phyloP scores from a whole-genome alignment of 495 filamentous ascomycete species.

The Talaromyces wortmannii region DNA sequence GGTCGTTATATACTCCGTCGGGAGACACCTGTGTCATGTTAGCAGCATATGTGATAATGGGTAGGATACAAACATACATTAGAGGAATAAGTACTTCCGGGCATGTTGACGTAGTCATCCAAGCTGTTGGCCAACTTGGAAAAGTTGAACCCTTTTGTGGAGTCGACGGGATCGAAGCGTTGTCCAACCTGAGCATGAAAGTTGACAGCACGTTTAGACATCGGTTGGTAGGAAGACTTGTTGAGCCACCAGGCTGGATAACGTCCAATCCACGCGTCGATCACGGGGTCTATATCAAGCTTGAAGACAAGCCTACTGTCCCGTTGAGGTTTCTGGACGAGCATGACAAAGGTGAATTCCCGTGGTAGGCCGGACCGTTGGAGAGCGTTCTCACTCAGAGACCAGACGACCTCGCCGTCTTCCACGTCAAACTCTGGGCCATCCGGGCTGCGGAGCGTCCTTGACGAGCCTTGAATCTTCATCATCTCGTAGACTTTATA shows the following conservation, averaged over 20 bases:
- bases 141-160: conserved; percentile 31
- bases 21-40: conserved; percentile 1
- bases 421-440: conserved; percentile 31
- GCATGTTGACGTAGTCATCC: conserved; percentile 37
- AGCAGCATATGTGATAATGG: background rate
- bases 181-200: conserved; percentile 30
- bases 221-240: conserved; percentile 20
- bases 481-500: conserved; percentile 47
- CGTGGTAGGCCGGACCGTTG: conserved; percentile 46
- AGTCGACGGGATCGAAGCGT: conserved; percentile 24
- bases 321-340: conserved; percentile 32
- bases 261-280: conserved; percentile 23
- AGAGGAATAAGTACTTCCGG: conserved; percentile 24
- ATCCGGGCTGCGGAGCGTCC: conserved; percentile 26
- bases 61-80: conserved; percentile 13
- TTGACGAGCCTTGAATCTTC: conserved; percentile 45
- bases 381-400: conserved; percentile 42
- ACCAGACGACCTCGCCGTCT: conserved; percentile 43
- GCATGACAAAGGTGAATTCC: conserved; percentile 48
- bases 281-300: conserved; percentile 32
- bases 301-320: conserved; percentile 20
- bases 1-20: conserved; percentile 5
- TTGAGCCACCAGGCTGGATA: conserved; percentile 26
- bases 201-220: conserved; percentile 18
- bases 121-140: conserved; percentile 26